Evolutionary conservation across 805 yeast species (phyloP).

Genomic region (Cyberlindnera maclurae): DNA sequence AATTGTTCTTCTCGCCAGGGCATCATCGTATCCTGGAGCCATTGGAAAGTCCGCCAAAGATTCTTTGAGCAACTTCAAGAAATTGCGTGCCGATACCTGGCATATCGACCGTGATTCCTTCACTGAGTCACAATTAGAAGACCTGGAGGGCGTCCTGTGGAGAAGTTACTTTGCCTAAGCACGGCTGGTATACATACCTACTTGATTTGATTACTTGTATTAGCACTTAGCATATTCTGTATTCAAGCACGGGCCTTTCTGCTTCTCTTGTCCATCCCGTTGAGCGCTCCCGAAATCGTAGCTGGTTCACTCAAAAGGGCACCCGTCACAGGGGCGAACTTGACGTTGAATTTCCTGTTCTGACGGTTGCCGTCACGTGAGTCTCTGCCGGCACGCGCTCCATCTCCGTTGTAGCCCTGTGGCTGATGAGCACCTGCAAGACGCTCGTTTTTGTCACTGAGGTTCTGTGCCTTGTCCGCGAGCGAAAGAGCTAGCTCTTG

Average conservation of each 20-base stretch:
- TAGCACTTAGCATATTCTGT: neutral
- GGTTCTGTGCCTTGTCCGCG: conserved; percentile 71
- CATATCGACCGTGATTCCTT: conserved; percentile 76
- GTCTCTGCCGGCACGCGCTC: conserved; percentile 14
- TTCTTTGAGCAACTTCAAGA: conserved; percentile 75
- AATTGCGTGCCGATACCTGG: conserved; percentile 94
- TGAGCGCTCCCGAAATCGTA: conserved; percentile 30
- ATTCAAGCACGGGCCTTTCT: conserved; percentile 18
- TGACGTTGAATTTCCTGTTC: conserved; percentile 23
- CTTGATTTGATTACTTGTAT: neutral
- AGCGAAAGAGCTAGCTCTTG: conserved; percentile 83
- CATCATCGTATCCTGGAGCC: conserved; percentile 68
- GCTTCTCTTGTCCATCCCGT: conserved; percentile 29
- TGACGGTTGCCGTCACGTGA: conserved; percentile 22
- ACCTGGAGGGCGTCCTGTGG: conserved; percentile 90
- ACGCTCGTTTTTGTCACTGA: conserved; percentile 81
- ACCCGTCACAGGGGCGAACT: conserved; percentile 28
- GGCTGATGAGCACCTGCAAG: conserved; percentile 58
- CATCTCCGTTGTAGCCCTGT: conserved; percentile 19
- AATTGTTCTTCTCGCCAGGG: conserved; percentile 60
- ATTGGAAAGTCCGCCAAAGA: conserved; percentile 82
- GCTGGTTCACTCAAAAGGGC: conserved; percentile 29
- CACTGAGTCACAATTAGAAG: conserved; percentile 73
- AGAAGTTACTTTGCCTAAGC: conserved; percentile 71
- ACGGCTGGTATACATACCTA: too few species aligned